Evolutionary conservation across 1,139 yeast genomes (phyloP), one percentile per base, ranked within the genome.

Genomic region (Meyerozyma carpophila): DNA sequence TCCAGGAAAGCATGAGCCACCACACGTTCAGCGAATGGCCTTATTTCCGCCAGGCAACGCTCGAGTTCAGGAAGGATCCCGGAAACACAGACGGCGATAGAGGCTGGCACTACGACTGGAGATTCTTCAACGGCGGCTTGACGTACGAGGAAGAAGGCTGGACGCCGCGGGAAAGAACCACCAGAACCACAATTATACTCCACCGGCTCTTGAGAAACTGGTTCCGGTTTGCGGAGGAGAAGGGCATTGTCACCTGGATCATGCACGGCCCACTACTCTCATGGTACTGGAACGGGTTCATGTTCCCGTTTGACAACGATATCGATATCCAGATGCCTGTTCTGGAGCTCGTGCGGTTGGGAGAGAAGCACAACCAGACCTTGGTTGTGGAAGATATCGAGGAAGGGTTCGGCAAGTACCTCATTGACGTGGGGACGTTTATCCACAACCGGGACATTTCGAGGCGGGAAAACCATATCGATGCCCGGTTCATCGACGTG

Each of bases 191-290:
- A 2, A 20, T 63, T 36, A 65, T 65, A 11, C 55, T 65, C 41
- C 68, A 65, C 41, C 50, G 69, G 34, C 53, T 65, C 32, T 55
- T 65, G 40, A 52, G 70, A 41, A 64, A 63, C 45, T 65, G 70
- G 70, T 60, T 60, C 46, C 53, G 65, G 42, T 65, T 65, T 49
- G 65, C 68, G 7, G 63, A 62, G 50, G 68, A 61, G 46, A 64
- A 63, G 46, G 70, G 69, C 8, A 60, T 63, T 31, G 59, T 64
- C 43, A 11, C 57, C n/a, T 56, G 61, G 61, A 43, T 55, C 4
- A 59, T 59, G 2, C 61, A 56, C 36, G 61, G 61, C 1, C 40
- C 54, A 5, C 42, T 55, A 9, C 48, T 56, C 7, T 43, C 53
- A 36, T 56, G 61, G 61, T 55, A 54, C 46, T 56, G 61, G 61